These are phyloP conservation scores for Penicillium robsamsonii DNA, from an alignment of 495 filamentous ascomycete genomes.

Conservation along the genomic window DNA sequence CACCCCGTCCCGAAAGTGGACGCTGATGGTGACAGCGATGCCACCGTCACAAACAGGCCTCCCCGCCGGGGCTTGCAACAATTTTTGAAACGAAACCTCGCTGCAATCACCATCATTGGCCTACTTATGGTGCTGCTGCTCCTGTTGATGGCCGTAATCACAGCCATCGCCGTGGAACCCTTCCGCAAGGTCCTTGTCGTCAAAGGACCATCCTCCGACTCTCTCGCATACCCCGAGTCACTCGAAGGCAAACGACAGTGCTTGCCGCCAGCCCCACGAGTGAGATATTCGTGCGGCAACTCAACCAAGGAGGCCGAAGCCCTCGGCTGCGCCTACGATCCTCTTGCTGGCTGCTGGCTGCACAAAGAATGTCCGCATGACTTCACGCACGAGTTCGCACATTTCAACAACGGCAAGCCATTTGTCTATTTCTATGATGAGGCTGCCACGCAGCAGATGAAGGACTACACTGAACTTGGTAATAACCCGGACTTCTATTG, in stretches of 20 bases:
- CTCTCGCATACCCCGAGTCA: background rate
- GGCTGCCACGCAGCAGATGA: constrained; percentile 15
- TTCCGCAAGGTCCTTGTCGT: constrained; percentile 13
- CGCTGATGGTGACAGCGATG: constrained; percentile 11
- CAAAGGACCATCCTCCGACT: background rate
- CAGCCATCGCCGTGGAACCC: constrained; percentile 11
- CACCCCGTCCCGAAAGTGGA: constrained; percentile 10
- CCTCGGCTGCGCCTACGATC: constrained; percentile 15
- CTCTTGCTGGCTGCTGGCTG: constrained; percentile 18
- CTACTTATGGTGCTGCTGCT: constrained; percentile 10
- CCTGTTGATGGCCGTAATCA: constrained; percentile 9
- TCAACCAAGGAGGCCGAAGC: constrained; percentile 14
- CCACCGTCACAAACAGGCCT: constrained; percentile 5
- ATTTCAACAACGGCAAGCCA: constrained; percentile 19
- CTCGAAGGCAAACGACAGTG: constrained; percentile 12
- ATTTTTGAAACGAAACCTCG: constrained; percentile 13
- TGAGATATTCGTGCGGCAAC: constrained; percentile 14
- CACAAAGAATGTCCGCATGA: constrained; percentile 16
- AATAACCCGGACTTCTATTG: constrained; percentile 14
- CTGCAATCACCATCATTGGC: constrained; percentile 15
- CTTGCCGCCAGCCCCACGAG: constrained; percentile 8
- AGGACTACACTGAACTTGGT: constrained; percentile 16
- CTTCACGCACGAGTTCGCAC: constrained; percentile 11
- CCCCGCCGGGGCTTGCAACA: background rate
- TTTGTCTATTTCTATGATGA: constrained; percentile 20